Evolutionary conservation across 164 flowering plant genomes (phyloP).

Genomic region (Liriodendron chinense): DNA sequence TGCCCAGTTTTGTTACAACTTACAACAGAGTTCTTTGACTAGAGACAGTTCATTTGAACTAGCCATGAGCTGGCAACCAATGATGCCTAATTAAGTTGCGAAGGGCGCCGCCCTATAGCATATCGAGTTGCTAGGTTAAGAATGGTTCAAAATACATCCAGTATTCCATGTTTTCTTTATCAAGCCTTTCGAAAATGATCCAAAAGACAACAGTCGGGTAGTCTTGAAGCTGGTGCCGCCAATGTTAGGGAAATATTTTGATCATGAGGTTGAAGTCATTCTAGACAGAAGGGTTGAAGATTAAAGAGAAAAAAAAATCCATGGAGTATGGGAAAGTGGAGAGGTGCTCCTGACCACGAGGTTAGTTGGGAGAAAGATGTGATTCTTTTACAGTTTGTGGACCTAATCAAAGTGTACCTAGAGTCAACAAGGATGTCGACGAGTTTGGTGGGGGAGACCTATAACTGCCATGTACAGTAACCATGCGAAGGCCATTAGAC

Average conservation of each 20-base stretch:
- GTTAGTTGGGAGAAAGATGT: neutral
- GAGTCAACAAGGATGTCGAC: too few relatives aligned
- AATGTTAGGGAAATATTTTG: neutral
- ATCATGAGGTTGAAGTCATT: neutral
- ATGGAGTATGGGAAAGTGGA: neutral
- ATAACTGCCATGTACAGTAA: too few relatives aligned
- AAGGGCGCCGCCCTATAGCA: slow-evolving; percentile 2
- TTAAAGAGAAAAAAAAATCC: neutral
- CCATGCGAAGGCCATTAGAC: too few relatives aligned
- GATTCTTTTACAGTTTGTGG: neutral
- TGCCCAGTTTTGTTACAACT: slow-evolving; percentile 6
- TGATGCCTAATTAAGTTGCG: neutral
- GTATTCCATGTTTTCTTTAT: slow-evolving; percentile 5
- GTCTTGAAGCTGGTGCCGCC: neutral
- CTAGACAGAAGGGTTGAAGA: neutral
- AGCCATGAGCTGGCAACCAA: neutral
- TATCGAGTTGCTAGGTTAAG: neutral
- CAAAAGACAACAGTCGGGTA: neutral
- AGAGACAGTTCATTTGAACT: slow-evolving; percentile 15
- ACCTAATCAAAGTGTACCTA: too few relatives aligned
- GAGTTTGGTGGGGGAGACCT: too few relatives aligned
- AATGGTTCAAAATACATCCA: slow-evolving; percentile 14
- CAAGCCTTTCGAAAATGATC: neutral
- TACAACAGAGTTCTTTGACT: slow-evolving; percentile 7
- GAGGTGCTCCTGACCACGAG: neutral